Evolutionary conservation across 257 asterid genomes (phyloP).

Genomic region (Solanum ossicruentum): DNA sequence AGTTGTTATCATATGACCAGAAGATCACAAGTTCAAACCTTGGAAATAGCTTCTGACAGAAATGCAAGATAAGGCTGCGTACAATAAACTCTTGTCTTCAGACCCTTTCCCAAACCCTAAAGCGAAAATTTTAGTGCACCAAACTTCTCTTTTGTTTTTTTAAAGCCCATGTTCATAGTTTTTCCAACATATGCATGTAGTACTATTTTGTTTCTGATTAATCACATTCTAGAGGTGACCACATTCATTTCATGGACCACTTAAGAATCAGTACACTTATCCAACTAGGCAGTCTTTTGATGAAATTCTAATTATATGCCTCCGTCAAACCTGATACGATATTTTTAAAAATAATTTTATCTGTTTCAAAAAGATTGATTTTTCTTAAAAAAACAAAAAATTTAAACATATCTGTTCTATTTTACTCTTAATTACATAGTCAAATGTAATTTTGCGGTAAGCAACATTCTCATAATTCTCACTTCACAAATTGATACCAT

Average conservation of each 20-base stretch:
- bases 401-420: background rate
- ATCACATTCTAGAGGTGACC: background rate
- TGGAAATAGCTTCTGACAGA: no score
- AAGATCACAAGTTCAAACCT: no score
- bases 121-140: no score
- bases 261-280: background rate
- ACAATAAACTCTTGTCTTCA: no score
- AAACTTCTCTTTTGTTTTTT: background rate
- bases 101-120: no score
- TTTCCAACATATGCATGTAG: background rate
- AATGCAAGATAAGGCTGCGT: no score
- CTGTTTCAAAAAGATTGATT: background rate
- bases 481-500: background rate
- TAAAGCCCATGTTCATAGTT: background rate
- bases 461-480: background rate
- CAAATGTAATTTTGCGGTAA: background rate
- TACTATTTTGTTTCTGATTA: background rate
- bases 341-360: background rate
- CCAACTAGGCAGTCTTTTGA: background rate
- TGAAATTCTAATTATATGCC: background rate
- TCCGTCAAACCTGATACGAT: background rate
- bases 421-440: background rate
- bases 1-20: no score
- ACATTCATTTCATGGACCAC: background rate
- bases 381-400: no score